phyloP scores from a whole-genome alignment of 129 eudicot species.

The Escallonia herrerae region DNA sequence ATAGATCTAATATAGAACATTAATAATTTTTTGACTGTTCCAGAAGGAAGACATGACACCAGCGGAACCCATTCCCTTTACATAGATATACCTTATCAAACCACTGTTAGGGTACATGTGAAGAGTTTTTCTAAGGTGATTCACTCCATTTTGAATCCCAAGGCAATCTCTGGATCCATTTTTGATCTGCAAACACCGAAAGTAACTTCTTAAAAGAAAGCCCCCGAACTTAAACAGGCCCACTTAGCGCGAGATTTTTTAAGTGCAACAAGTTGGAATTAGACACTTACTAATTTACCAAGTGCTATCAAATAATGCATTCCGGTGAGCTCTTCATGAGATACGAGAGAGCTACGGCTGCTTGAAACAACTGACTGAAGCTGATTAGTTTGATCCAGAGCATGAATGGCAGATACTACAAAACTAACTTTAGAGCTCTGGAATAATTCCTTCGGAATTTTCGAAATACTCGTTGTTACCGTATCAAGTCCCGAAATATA shows the following conservation, averaged over 20 bases:
- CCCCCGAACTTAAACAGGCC: no score
- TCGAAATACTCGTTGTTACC: constrained; percentile 49
- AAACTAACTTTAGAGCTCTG: constrained; percentile 75
- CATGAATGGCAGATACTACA: constrained; percentile 76
- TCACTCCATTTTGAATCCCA: constrained; percentile 65
- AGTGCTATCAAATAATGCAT: constrained; percentile 67
- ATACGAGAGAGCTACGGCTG: constrained; percentile 56
- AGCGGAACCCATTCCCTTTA: not conserved
- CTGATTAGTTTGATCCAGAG: constrained; percentile 59
- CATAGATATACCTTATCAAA: constrained; percentile 50
- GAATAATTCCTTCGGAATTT: constrained; percentile 74
- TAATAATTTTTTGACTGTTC: not conserved
- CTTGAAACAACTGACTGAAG: constrained; percentile 75
- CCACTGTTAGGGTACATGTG: constrained; percentile 70
- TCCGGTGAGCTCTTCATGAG: constrained; percentile 53
- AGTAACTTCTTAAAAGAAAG: not conserved
- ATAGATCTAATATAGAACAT: not conserved
- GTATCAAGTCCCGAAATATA: constrained; percentile 63
- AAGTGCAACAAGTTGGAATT: not conserved
- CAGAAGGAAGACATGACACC: not conserved
- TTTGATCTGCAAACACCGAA: constrained; percentile 49
- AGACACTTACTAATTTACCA: constrained; percentile 68
- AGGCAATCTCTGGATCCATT: constrained; percentile 34
- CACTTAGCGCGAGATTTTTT: no score
- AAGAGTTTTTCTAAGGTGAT: constrained; percentile 62